phyloP scores from a whole-genome alignment of 768 basidiomycete genomes.

The Hygrocybe coccinea region DNA sequence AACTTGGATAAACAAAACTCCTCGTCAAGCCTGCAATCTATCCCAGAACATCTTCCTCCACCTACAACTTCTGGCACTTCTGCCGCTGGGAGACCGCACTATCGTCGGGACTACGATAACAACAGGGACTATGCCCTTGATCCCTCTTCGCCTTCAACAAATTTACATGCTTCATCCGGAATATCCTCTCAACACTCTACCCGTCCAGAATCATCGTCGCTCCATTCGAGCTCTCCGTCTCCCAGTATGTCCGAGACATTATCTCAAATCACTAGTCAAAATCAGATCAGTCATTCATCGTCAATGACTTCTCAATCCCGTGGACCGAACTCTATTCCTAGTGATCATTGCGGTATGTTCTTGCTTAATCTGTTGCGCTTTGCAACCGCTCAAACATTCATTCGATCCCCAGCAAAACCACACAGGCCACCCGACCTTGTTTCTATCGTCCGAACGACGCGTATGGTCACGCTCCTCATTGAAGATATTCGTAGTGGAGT shows the following conservation, averaged over 20 bases:
- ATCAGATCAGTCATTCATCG: background rate
- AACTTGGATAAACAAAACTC: background rate
- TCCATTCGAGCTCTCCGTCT: background rate
- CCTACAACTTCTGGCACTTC: slow-evolving; percentile 9
- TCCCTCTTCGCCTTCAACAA: background rate
- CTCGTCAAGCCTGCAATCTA: background rate
- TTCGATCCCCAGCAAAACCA: background rate
- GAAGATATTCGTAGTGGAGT: slow-evolving; percentile 53
- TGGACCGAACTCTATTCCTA: background rate
- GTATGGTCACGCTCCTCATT: slow-evolving; percentile 65
- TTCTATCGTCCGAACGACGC: slow-evolving; percentile 15
- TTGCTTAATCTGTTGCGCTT: background rate
- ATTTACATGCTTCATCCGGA: background rate
- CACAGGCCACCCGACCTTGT: background rate
- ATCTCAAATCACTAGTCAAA: background rate
- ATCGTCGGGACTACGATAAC: slow-evolving; percentile 33
- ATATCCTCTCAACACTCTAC: slow-evolving; percentile 6
- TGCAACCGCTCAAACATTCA: background rate
- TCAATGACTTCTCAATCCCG: background rate
- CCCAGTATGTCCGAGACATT: background rate
- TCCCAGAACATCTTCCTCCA: background rate
- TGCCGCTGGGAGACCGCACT: slow-evolving; percentile 15
- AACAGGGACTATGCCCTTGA: background rate
- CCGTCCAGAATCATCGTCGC: background rate
- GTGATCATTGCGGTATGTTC: background rate